phyloP scores from a whole-genome alignment of 2,329 filamentous ascomycete genomes.

The Cryphonectria nitschkei region DNA sequence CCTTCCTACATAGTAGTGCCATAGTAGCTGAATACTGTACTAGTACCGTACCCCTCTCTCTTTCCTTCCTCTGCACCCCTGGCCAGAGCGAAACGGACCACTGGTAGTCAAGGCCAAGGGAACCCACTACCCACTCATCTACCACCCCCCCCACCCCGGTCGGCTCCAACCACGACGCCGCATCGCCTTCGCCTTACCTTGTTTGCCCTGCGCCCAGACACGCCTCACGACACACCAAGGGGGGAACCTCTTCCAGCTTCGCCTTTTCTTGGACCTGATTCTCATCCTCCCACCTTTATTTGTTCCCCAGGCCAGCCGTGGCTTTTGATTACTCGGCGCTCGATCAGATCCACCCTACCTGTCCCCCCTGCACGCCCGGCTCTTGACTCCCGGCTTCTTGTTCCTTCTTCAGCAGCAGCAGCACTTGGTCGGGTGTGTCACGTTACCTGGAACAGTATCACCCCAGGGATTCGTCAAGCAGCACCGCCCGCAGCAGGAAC shows the following conservation, averaged over 20 bases:
- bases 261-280: not conserved
- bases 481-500: not conserved
- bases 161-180: not conserved
- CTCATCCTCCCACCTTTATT: not conserved
- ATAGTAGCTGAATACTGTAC: not conserved
- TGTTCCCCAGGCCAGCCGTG: not conserved
- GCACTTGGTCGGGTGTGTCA: slow-evolving; percentile 9
- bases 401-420: not conserved
- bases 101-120: not conserved
- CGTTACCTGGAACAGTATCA: slow-evolving; percentile 9
- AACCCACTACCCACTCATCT: not conserved
- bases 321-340: slow-evolving; percentile 1
- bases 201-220: not conserved
- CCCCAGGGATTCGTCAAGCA: not conserved
- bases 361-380: not conserved
- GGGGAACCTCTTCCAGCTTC: not conserved
- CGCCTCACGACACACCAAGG: slow-evolving; percentile 2
- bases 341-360: not conserved
- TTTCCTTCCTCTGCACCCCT: not conserved
- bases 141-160: not conserved
- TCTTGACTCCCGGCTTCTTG: slow-evolving; percentile 9
- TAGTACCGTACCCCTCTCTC: not conserved
- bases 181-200: not conserved
- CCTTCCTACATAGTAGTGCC: not conserved
- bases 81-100: not conserved